phyloP scores from a whole-genome alignment of 139 green algal genomes.

The Yamagishiella unicocca region DNA sequence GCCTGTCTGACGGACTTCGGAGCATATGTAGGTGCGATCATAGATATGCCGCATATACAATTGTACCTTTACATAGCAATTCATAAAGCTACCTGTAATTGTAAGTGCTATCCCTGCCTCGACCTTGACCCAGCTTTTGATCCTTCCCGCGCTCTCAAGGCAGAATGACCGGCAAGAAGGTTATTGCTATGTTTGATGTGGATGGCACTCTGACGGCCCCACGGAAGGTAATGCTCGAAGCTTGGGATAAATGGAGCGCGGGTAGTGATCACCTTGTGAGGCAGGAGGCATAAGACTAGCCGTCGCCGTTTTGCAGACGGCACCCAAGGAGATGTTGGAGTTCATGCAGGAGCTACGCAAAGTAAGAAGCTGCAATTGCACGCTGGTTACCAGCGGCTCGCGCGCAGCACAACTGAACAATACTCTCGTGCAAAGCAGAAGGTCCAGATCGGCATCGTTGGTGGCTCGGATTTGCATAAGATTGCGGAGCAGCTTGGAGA shows the following conservation, averaged over 20 bases:
- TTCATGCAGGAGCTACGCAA: conserved; percentile 92
- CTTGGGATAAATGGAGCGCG: neutral
- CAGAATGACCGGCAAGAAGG: conserved; percentile 48
- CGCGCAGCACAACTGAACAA: neutral
- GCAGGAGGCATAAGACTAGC: neutral
- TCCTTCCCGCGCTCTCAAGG: no score
- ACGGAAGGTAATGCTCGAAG: conserved; percentile 77
- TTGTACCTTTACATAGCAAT: no score
- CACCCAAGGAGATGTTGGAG: conserved; percentile 73
- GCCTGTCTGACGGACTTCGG: no score
- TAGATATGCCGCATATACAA: no score
- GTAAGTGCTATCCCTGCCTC: no score
- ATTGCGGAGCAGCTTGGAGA: conserved; percentile 97
- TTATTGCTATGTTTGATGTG: conserved; percentile 96
- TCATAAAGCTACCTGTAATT: no score
- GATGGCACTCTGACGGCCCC: conserved; percentile 95
- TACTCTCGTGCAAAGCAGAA: conserved; percentile 59
- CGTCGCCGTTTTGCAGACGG: conserved; percentile 46
- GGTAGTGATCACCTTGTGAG: neutral
- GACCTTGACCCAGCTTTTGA: no score
- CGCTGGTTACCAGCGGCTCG: neutral
- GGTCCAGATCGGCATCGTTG: conserved; percentile 96
- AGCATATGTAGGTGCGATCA: no score
- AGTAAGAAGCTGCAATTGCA: conserved; percentile 55
- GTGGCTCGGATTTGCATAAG: conserved; percentile 96